Evolutionary conservation across 805 yeast species (phyloP).

Genomic region (Metschnikowia chrysomelidarum): DNA sequence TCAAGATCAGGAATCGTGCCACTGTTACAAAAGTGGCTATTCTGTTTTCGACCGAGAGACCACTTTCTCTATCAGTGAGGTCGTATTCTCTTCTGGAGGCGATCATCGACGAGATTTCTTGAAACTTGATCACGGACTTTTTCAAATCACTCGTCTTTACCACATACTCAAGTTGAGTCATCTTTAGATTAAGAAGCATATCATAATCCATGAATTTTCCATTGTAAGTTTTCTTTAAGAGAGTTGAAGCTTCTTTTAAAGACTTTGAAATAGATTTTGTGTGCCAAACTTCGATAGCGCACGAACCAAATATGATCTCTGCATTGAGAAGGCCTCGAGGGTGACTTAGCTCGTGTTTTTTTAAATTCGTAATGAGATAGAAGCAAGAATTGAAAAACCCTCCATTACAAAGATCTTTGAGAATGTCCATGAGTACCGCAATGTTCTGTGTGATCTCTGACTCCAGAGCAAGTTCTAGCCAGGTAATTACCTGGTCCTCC

Average conservation of each 20-base stretch:
- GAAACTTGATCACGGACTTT: conserved; percentile 24
- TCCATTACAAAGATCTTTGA: conserved; percentile 5
- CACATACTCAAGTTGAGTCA: conserved; percentile 31
- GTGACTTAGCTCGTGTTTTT: background rate
- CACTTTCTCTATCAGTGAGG: conserved; percentile 14
- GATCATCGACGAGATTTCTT: conserved; percentile 23
- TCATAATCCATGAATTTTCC: background rate
- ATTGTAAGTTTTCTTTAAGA: conserved; percentile 5
- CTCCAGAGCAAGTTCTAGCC: conserved; percentile 5
- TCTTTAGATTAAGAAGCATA: conserved; percentile 15
- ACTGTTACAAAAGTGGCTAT: conserved; percentile 29
- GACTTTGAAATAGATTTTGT: conserved; percentile 15
- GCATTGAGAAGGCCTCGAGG: conserved; percentile 2
- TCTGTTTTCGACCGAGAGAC: conserved; percentile 18
- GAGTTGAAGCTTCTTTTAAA: conserved; percentile 16
- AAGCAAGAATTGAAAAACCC: conserved; percentile 9
- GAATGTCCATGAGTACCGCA: conserved; percentile 3
- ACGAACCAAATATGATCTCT: conserved; percentile 7
- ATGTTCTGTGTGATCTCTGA: background rate
- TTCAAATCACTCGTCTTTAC: conserved; percentile 19
- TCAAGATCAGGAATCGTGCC: conserved; percentile 35
- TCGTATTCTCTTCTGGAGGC: conserved; percentile 29
- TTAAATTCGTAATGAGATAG: conserved; percentile 1
- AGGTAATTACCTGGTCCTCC: conserved; percentile 1
- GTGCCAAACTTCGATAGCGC: conserved; percentile 6